A percentile compares a stretch with the other conserved stretches of the same genome.
Conservation (phyloP, 2,329 filamentous ascomycete genomes). For the Talaromyces sp. region DNA sequence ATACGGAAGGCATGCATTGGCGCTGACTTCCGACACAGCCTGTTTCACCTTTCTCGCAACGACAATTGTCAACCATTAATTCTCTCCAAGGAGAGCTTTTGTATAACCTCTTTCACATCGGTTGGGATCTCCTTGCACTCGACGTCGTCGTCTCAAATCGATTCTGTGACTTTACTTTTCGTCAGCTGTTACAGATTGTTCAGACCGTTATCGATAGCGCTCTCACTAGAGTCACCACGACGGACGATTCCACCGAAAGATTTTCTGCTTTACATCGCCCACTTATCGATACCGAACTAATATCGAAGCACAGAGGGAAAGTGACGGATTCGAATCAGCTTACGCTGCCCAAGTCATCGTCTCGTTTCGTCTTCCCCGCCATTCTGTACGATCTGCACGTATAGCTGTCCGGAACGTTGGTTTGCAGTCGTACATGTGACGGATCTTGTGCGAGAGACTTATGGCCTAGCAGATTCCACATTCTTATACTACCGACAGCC, state of each 20-base stretch:
- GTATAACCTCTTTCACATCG: neutral
- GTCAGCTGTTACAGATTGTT: conserved; percentile 1
- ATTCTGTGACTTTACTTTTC: neutral
- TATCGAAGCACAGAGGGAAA: neutral
- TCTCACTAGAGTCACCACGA: neutral
- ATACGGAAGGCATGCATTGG: neutral
- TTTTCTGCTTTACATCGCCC: neutral
- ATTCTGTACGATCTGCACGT: neutral
- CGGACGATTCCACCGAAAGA: conserved; percentile 1
- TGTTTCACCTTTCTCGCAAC: neutral
- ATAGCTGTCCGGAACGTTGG: conserved; percentile 6
- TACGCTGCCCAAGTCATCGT: neutral
- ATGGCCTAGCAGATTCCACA: neutral
- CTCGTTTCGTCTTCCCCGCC: neutral
- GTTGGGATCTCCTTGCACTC: neutral
- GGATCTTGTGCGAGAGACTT: conserved; percentile 1
- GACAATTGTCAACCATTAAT: neutral
- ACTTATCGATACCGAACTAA: neutral
- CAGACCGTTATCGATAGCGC: neutral
- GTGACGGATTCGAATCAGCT: neutral
- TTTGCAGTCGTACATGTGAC: conserved; percentile 6
- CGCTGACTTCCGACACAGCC: neutral
- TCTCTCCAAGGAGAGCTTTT: neutral
- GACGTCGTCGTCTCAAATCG: neutral
- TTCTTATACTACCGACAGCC: neutral